phyloP scores from a whole-genome alignment of 805 yeast genomes.

The Hanseniaspora singularis region DNA sequence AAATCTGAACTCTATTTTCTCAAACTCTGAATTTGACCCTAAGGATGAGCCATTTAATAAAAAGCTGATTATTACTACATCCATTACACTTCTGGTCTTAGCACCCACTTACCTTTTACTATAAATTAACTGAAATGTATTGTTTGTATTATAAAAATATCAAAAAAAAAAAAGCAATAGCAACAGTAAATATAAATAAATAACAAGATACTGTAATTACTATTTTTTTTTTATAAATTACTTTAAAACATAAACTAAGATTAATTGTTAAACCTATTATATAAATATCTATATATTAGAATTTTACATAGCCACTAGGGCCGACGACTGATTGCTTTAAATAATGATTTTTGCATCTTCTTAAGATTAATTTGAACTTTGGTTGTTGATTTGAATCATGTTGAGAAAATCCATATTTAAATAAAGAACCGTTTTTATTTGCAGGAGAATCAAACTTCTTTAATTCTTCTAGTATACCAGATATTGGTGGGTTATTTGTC shows the following conservation, averaged over 20 bases:
- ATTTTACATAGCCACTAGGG: slow-evolving; percentile 21
- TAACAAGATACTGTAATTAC: too few species aligned
- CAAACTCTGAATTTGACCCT: slow-evolving; percentile 19
- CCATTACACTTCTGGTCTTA: slow-evolving; percentile 15
- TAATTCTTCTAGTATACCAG: slow-evolving; percentile 17
- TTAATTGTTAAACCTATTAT: slow-evolving; percentile 8
- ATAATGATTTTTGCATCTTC: slow-evolving; percentile 25
- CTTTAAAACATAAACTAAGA: background rate
- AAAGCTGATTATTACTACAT: slow-evolving; percentile 18
- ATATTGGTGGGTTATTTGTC: slow-evolving; percentile 23
- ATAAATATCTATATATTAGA: too few species aligned
- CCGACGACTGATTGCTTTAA: slow-evolving; percentile 25
- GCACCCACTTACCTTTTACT: too few species aligned
- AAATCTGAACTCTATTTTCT: slow-evolving; percentile 17
- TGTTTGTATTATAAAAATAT: too few species aligned
- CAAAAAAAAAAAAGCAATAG: too few species aligned
- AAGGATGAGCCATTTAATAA: slow-evolving; percentile 22
- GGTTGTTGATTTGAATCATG: slow-evolving; percentile 14
- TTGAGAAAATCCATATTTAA: slow-evolving; percentile 14
- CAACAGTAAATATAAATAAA: too few species aligned
- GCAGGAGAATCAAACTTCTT: background rate
- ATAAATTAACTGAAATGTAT: too few species aligned
- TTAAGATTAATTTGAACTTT: slow-evolving; percentile 15
- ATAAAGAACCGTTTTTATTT: slow-evolving; percentile 1
- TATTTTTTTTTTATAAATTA: slow-evolving; percentile 4